Evolutionary conservation across 345 rosid species (phyloP), one percentile per base, ranked within the genome.

Genomic region (Euclidium syriacum): DNA sequence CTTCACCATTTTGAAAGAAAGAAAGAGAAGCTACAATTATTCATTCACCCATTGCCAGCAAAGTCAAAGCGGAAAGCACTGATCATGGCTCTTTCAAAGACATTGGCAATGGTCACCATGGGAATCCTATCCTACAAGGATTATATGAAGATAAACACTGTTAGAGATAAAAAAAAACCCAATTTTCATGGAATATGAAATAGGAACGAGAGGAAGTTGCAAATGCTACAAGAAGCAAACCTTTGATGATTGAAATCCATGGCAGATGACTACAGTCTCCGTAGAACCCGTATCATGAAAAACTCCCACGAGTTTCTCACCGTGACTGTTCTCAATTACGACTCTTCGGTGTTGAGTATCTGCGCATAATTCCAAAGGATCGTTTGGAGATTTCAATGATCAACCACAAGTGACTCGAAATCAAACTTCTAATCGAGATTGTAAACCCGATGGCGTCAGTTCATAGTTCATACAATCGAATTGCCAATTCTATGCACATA

Each of bases 41-140:
- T 7, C 14, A 44, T 58, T 67, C 62, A 86, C 95, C 98, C 98
- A 43, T 91, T 91, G 53, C 98, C 98, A 27, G 96, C 80, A 72
- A 92, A 92, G 64, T 89, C 97, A 61, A 87, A 89, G 44, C 96
- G 90, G 60, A 79, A 92, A 29, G 86, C 82, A 38, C 75, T 78
- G 53, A 73, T 85, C 77, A 80, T 87, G 4, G 73, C 75, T 56
- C 65, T 67, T 72, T 79, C 84, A 47, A 92, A 26, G 18, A 79
- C 74, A 64, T 62, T 53, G 1, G 94, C 85, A 51, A 92, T 78
- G 40, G 62, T 83, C 62, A 68, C 68, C 95, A 92, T 87, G 3
- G 98, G 95, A 44, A 83, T 80, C 49, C 80, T 75, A 18, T 85
- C 86, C 98, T 91, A 57, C 7, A 25, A 52, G 2, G 2, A 34